A percentile compares a stretch with the other conserved stretches of the same genome.
Evolutionary conservation across 768 basidiomycete genomes (phyloP).

Genomic region (Tricholoma saponaceum): DNA sequence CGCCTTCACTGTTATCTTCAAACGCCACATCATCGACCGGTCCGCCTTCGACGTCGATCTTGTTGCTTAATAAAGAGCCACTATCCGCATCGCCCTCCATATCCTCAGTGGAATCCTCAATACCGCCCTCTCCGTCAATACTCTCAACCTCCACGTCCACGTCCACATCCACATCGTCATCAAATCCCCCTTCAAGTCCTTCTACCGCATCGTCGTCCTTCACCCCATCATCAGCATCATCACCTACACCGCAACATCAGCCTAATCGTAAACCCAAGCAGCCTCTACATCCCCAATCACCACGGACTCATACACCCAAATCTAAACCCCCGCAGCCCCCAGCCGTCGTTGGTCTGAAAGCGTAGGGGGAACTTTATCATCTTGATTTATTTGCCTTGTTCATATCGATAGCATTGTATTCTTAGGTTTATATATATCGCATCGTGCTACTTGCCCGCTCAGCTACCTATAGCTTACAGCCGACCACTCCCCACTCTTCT

Average conservation of each 20-base stretch:
- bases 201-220: background rate
- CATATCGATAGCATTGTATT: conserved; percentile 8
- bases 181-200: background rate
- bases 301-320: conserved; percentile 18
- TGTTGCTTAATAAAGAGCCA: background rate
- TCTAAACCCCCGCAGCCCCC: conserved; percentile 18
- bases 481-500: background rate
- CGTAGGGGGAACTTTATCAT: conserved; percentile 11
- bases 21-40: background rate
- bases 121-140: conserved; percentile 1
- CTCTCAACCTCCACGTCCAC: conserved; percentile 4
- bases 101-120: background rate
- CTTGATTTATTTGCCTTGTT: background rate
- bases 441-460: background rate
- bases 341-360: conserved; percentile 24
- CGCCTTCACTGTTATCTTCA: conserved; percentile 10
- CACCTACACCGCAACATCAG: conserved; percentile 12
- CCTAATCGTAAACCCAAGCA: conserved; percentile 18
- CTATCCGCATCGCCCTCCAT: background rate
- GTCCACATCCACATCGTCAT: background rate
- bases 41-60: background rate
- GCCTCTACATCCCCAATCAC: conserved; percentile 1
- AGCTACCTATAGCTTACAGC: background rate
- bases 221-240: conserved; percentile 8
- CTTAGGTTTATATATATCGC: conserved; percentile 6